Base-by-base conservation (phyloP, 1,284 basidiomycete species). In the Kalmanozyma brasiliensis region DNA sequence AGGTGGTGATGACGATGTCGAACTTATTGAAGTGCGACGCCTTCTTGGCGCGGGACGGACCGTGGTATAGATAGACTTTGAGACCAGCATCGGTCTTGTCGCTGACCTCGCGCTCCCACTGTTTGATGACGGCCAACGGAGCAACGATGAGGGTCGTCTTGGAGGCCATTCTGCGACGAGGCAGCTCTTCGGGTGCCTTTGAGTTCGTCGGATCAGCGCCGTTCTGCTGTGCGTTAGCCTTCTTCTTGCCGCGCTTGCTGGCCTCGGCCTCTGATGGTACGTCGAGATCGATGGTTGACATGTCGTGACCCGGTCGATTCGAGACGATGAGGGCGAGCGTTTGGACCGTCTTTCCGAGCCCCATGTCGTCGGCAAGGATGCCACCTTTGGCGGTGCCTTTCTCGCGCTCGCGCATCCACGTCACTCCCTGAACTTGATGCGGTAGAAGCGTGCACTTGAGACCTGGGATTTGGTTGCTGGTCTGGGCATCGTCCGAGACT, bases 291-390 rank as follows among this genome's bases (percentile, higher is more conserved):
- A 94, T 4, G 94, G 86, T 0, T 92, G 94, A 74, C 91, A 94
- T n/a, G 9, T 57, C 47, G 17, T 55, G 49, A 17, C 68, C 93
- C 0, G 94, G 93, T 10, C 96, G 84, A 74, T 96, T 95, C 0
- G 94, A 94, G 1, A 95, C 92, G 55, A 98, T 85, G 40, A 98
- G 87, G 79, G 94, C 88, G 40, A 97, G 96, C 0, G 90, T 92
- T 86, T 97, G 94, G 0, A 97, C 86, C 0, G 94, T 97, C 90
- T 94, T 79, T 3, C 79, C 93, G 0, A 96, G 84, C 30, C 94
- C 94, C 94, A 97, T 97, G 80, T 96, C 92, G 74, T 93, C 91
- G 33, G 91, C 73, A 26, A 98, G 83, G 56, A 98, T 97, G 2
- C 95, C 94, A 30, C 94, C 94, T 24, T 82, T 85, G 72, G 89